These are phyloP conservation scores for Eudorina sp. DNA, from an alignment of 139 green algal species.

Conservation along the genomic window DNA sequence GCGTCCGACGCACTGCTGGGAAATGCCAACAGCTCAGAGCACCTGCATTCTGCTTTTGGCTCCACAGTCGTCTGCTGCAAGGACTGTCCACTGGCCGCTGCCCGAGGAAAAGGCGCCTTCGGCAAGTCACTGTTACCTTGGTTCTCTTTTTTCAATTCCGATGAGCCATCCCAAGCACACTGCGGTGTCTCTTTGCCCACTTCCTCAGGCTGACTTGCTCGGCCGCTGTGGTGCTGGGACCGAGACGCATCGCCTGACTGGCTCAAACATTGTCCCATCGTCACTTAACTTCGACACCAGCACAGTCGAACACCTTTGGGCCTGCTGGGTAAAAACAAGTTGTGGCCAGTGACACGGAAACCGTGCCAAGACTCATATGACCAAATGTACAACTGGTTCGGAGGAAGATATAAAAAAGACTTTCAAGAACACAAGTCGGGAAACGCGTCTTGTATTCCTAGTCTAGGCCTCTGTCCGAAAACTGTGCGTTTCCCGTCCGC, in stretches of 20 bases:
- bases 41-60: neutral
- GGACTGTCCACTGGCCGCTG: neutral
- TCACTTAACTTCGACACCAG: no score
- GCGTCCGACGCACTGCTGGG: conserved; percentile 8
- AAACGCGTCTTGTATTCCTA: no score
- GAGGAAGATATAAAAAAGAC: no score
- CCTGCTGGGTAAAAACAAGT: no score
- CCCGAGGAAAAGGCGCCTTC: neutral
- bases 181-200: neutral
- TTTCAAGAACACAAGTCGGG: no score
- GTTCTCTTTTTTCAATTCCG: neutral
- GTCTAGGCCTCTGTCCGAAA: no score
- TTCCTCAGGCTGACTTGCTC: neutral
- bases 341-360: no score
- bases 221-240: neutral
- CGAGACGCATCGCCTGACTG: neutral
- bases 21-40: neutral
- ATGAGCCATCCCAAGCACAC: neutral
- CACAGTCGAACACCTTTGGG: no score
- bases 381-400: no score
- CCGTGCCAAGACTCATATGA: no score
- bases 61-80: neutral
- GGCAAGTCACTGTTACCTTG: neutral
- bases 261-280: conserved; percentile 25
- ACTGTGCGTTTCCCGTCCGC: no score